These are phyloP conservation scores for Apostasia ramifera DNA, from an alignment of 106 monocot species.

Conservation along the genomic window DNA sequence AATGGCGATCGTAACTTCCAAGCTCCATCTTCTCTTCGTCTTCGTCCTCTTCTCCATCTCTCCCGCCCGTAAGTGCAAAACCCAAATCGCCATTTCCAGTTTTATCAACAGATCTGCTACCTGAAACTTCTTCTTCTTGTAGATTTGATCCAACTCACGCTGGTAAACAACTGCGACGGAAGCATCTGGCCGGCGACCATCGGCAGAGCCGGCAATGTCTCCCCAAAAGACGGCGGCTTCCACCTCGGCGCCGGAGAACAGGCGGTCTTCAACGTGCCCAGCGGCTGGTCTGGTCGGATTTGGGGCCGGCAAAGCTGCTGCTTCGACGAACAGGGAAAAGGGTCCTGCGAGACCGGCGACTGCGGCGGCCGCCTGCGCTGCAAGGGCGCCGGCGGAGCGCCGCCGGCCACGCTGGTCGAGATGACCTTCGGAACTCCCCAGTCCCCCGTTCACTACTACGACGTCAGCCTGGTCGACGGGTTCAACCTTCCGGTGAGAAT, in stretches of 20 bases:
- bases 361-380: conserved; percentile 48
- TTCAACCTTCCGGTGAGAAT: conserved; percentile 65
- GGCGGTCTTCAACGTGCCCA: conserved; percentile 13
- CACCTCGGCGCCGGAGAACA: conserved; percentile 15
- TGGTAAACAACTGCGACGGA: conserved; percentile 25
- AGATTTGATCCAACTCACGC: conserved; percentile 20
- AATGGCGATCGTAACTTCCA: background rate
- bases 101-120: background rate
- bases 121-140: background rate
- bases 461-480: conserved; percentile 73
- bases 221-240: conserved; percentile 21
- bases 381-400: conserved; percentile 33
- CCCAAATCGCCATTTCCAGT: background rate
- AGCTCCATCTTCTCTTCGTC: background rate
- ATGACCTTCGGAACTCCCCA: conserved; percentile 51
- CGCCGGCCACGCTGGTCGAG: conserved; percentile 68
- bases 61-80: background rate
- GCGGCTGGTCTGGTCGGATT: conserved; percentile 49
- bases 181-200: conserved; percentile 27
- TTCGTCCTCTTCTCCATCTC: background rate
- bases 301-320: conserved; percentile 59
- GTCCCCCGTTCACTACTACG: conserved; percentile 57
- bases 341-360: conserved; percentile 60
- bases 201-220: conserved; percentile 14
- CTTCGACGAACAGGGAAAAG: conserved; percentile 32